Evolutionary conservation across 257 asterid species (phyloP).

Genomic region (Mentha longifolia): DNA sequence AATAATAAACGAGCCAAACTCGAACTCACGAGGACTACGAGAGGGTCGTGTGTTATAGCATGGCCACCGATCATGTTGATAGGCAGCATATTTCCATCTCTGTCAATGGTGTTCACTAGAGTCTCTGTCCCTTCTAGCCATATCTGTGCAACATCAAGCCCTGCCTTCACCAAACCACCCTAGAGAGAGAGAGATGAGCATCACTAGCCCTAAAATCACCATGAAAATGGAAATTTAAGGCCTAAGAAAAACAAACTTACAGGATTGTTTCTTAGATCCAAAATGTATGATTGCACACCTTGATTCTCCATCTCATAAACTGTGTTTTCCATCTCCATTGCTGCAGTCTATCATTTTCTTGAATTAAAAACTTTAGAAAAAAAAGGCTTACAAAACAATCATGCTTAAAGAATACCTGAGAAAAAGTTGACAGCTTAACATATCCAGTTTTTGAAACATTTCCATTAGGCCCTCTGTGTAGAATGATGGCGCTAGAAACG

Average conservation of each 20-base stretch:
- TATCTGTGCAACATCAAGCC: conserved; percentile 95
- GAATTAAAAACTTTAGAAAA: background rate
- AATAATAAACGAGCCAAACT: background rate
- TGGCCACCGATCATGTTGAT: conserved; percentile 82
- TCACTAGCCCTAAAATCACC: conserved; percentile 1
- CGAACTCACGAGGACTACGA: conserved; percentile 75
- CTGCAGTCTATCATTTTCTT: conserved; percentile 67
- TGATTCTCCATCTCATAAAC: conserved; percentile 78
- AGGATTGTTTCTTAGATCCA: conserved; percentile 93
- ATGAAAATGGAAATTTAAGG: background rate
- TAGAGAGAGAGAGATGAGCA: conserved; percentile 36
- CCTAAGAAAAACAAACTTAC: conserved; percentile 41
- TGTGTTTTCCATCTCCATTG: conserved; percentile 80
- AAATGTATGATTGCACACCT: conserved; percentile 91
- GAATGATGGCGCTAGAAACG: conserved; percentile 73
- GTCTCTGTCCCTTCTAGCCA: conserved; percentile 95
- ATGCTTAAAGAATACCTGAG: conserved; percentile 58
- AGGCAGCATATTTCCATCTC: conserved; percentile 77
- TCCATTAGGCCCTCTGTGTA: conserved; percentile 72
- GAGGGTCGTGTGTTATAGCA: conserved; percentile 87
- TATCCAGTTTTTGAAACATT: conserved; percentile 78
- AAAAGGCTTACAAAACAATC: background rate
- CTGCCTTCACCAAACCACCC: conserved; percentile 94
- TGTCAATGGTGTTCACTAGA: conserved; percentile 86
- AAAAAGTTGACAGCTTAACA: conserved; percentile 74